Evolutionary conservation across 441 rosid genomes (phyloP), one percentile per base, ranked within the genome.

Genomic region (Adansonia grandidieri): DNA sequence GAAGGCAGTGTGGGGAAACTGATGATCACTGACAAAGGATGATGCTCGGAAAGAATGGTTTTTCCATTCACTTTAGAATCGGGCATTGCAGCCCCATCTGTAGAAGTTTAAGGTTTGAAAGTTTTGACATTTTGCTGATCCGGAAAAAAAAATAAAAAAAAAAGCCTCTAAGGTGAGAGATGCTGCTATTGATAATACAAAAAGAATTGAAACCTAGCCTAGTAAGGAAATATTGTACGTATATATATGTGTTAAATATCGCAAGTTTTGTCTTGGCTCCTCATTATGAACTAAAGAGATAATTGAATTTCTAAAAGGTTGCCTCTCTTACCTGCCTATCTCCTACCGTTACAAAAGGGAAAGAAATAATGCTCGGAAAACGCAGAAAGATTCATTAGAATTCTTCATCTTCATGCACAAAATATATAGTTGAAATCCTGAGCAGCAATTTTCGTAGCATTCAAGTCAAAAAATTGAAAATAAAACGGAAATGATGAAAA

Each of bases 211-310:
- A 71, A 44, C 81, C 84, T 71, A 79, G 48, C 44, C 69, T 71
- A 65, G 45, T 32, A 76, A 76, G 75, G 75, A 74, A 73, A 74
- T 76, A 80, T 76, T 78, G 65, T 77, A 82, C 81, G 84, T 54
- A 40, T 4, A 28, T 60, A 74, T 50, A 77, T 76, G 71, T 63
- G 82, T 82, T 63, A 47, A 47, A 63, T 24, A 20, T 58, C 58
- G 72, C 6, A 47, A 71, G 48, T 77, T 74, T 37, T 67, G 56
- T 32, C 77, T 72, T 73, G 65, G 45, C 84, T 51, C 68, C 73
- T 79, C 24, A 24, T 3, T 6, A 53, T 24, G n/a, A 40, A 17
- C 62, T 47, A 9, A 50, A 67, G 42, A 63, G 42, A 7, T 57
- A 37, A 63, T 72, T 44, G 57, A 60, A 61, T 20, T 24, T 57